Conservation (phyloP, 345 rosid genomes). For the Eucalyptus decipiens region DNA sequence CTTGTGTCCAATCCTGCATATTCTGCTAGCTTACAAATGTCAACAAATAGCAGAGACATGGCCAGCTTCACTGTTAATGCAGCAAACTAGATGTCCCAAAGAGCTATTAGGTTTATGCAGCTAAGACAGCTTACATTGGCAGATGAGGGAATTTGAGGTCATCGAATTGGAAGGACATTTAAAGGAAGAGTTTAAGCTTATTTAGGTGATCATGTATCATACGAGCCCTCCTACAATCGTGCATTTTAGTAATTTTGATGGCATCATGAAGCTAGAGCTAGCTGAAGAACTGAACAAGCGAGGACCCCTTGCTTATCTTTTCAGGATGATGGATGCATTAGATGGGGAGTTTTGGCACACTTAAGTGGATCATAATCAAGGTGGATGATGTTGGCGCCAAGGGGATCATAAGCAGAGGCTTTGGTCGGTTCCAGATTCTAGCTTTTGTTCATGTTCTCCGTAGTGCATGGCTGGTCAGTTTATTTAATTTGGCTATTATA, state of each 20-base stretch:
- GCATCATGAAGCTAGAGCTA: neutral
- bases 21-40: constrained; percentile 34
- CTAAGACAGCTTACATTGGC: constrained; percentile 8
- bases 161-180: constrained; percentile 49
- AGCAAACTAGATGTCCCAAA: constrained; percentile 22
- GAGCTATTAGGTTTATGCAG: constrained; percentile 6
- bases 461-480: neutral
- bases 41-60: constrained; percentile 69
- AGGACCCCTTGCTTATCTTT: neutral
- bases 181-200: constrained; percentile 40
- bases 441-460: neutral
- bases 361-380: neutral
- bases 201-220: neutral
- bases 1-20: constrained; percentile 18
- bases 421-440: neutral
- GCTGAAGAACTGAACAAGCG: neutral
- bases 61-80: constrained; percentile 65
- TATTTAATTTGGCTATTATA: neutral
- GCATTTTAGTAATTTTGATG: neutral
- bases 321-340: neutral
- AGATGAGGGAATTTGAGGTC: constrained; percentile 47
- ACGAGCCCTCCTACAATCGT: neutral
- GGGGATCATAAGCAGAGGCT: neutral
- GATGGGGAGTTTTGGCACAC: neutral
- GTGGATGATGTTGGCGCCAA: neutral